phyloP scores from a whole-genome alignment of 352 stramenopile species.

The Blastocystis sp. region DNA sequence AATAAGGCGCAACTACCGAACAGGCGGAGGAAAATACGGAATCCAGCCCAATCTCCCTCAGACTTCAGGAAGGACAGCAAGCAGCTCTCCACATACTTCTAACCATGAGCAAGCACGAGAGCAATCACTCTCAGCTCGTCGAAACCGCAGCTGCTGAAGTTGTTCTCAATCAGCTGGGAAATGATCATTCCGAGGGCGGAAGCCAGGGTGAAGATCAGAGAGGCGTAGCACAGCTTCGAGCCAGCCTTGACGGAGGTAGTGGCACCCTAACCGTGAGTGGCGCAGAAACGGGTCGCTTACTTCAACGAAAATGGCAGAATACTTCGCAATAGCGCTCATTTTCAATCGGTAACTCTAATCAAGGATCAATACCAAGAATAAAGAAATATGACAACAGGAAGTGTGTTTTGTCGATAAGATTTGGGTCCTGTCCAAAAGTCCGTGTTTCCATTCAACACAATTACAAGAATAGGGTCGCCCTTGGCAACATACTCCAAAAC shows the following conservation, averaged over 20 bases:
- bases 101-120: neutral
- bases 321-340: slow-evolving; percentile 62
- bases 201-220: slow-evolving; percentile 13
- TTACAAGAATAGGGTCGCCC: too few relatives aligned
- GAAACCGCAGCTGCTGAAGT: neutral
- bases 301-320: slow-evolving; percentile 62
- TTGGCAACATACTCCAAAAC: too few relatives aligned
- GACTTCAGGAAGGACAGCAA: slow-evolving; percentile 20
- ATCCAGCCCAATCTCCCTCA: neutral
- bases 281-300: neutral
- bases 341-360: neutral
- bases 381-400: too few relatives aligned
- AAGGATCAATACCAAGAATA: too few relatives aligned
- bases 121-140: neutral
- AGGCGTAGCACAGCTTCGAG: slow-evolving; percentile 29
- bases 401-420: too few relatives aligned
- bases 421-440: too few relatives aligned
- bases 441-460: too few relatives aligned
- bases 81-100: slow-evolving; percentile 19
- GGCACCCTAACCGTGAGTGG: slow-evolving; percentile 1
- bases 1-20: slow-evolving; percentile 6
- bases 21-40: slow-evolving; percentile 33
- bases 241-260: slow-evolving; percentile 62
- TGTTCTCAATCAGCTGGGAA: slow-evolving; percentile 42
- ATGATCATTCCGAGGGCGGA: slow-evolving; percentile 56